phyloP scores from a whole-genome alignment of 495 filamentous ascomycete species.

The Amphirosellinia nigrospora region DNA sequence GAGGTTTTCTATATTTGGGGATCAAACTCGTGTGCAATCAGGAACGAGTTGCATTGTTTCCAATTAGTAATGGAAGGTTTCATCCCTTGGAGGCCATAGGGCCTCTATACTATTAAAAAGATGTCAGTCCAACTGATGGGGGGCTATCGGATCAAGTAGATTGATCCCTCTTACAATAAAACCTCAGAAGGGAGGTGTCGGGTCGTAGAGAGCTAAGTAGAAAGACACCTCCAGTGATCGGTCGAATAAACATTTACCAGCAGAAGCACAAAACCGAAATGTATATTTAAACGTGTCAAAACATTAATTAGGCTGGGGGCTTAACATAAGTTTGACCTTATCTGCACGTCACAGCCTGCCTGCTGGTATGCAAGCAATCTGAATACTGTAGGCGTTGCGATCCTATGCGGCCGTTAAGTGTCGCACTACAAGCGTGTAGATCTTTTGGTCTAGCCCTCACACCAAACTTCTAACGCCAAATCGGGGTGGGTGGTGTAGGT shows the following conservation, averaged over 20 bases:
- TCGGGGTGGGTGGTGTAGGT: too few species aligned
- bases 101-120: not conserved
- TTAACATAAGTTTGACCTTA: constrained; percentile 6
- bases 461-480: constrained; percentile 10
- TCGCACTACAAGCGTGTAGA: not conserved
- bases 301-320: not conserved
- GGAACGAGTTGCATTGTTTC: not conserved
- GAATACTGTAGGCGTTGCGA: constrained; percentile 7
- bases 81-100: not conserved
- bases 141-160: not conserved
- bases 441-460: constrained; percentile 14
- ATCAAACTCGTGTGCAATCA: not conserved
- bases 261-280: not conserved
- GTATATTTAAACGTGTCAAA: not conserved
- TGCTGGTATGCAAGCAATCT: constrained; percentile 21
- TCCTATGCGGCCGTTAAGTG: constrained; percentile 8
- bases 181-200: not conserved
- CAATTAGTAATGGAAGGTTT: not conserved
- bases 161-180: not conserved
- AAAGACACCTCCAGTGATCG: too few species aligned
- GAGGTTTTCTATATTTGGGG: not conserved
- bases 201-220: not conserved
- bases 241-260: too few species aligned
- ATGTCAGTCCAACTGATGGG: not conserved
- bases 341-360: too few species aligned